Evolutionary conservation across 495 filamentous ascomycete genomes (phyloP).

Genomic region (Haplographium delicatum): DNA sequence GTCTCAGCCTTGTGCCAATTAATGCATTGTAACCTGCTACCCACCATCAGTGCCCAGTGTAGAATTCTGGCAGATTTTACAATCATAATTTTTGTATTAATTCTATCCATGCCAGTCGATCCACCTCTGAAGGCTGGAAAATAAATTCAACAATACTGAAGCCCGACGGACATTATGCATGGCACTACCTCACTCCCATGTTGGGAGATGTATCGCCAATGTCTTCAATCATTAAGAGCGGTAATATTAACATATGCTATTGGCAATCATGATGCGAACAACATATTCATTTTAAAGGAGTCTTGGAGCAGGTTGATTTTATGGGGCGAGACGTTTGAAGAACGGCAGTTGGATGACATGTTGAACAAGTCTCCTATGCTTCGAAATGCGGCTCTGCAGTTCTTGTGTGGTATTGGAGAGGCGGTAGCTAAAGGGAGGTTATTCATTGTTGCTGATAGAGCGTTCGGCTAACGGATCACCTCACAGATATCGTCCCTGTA

Average conservation of each 20-base stretch:
- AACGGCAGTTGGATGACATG: background rate
- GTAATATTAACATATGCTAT: background rate
- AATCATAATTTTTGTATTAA: background rate
- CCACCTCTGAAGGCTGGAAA: too few relatives aligned
- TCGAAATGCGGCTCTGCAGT: background rate
- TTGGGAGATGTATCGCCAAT: background rate
- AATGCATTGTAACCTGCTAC: background rate
- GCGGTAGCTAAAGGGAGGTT: background rate
- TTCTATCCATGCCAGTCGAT: background rate
- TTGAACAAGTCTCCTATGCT: background rate
- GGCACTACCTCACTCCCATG: background rate
- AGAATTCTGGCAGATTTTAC: background rate
- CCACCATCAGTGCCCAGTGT: background rate
- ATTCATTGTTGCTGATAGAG: background rate
- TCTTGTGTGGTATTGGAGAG: background rate
- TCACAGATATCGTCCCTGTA: background rate
- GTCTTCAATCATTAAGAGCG: background rate
- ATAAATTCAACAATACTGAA: background rate
- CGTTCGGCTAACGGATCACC: background rate
- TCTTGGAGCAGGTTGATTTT: background rate
- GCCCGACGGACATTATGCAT: background rate
- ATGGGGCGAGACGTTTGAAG: background rate
- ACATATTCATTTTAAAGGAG: background rate
- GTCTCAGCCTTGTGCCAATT: background rate
- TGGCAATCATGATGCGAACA: background rate